These are phyloP conservation scores for Hordeum pubiflorum DNA, from an alignment of 202 grass and related monocot genomes.

Conservation along the genomic window DNA sequence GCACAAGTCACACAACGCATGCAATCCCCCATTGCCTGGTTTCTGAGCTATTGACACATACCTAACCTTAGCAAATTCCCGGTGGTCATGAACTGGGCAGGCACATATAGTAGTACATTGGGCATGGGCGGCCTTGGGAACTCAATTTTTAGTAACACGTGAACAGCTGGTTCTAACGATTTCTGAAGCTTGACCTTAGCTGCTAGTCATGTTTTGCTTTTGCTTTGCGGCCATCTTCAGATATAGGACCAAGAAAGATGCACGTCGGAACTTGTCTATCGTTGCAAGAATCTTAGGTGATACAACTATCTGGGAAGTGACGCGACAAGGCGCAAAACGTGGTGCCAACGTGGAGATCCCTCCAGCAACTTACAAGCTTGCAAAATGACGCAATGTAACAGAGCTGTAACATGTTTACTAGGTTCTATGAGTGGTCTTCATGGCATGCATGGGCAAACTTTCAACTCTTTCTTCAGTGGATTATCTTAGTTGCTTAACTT, in stretches of 20 bases:
- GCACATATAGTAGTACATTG: neutral
- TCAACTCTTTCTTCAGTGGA: no score
- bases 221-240: neutral
- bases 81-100: neutral
- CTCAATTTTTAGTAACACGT: neutral
- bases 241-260: neutral
- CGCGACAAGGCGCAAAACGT: neutral
- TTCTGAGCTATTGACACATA: no score
- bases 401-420: neutral
- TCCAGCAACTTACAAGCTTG: neutral
- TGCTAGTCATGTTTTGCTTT: neutral
- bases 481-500: neutral
- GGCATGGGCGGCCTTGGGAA: neutral
- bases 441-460: no score
- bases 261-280: neutral
- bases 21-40: no score
- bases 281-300: neutral
- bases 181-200: no score
- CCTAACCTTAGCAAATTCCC: no score
- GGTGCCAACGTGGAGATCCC: neutral
- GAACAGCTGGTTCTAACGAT: no score
- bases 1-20: no score
- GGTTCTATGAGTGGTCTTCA: neutral
- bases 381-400: neutral
- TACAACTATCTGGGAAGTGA: neutral